Evolutionary conservation across 345 rosid species (phyloP).

Genomic region (Trapa bicornis): DNA sequence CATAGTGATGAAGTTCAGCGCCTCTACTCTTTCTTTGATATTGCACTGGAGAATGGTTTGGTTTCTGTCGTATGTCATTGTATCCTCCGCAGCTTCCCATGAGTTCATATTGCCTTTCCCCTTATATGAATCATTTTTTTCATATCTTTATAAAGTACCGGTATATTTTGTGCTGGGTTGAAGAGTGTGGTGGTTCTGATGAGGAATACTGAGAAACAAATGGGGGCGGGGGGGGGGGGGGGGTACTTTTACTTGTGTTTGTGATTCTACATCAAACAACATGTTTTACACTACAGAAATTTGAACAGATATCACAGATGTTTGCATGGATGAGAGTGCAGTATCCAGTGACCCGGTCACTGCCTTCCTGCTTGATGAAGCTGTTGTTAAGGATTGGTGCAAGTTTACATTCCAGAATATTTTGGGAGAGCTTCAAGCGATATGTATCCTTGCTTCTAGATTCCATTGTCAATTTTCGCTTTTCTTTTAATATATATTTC

Average conservation of each 20-base stretch:
- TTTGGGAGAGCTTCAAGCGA: conserved; percentile 42
- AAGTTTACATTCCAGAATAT: conserved; percentile 58
- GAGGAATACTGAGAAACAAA: no score
- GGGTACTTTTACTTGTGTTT: neutral
- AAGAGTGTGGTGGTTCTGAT: neutral
- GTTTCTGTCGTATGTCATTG: conserved; percentile 82
- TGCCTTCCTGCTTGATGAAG: conserved; percentile 98
- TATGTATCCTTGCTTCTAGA: conserved; percentile 63
- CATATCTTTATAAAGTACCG: neutral
- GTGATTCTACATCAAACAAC: conserved; percentile 1
- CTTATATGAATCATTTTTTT: neutral
- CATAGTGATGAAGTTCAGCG: conserved; percentile 63
- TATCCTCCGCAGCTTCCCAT: conserved; percentile 33
- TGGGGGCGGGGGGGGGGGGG: no score
- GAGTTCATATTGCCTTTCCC: neutral
- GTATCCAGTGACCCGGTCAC: conserved; percentile 91
- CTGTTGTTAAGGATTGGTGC: conserved; percentile 97
- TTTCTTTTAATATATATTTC: neutral
- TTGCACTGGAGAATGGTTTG: conserved; percentile 76
- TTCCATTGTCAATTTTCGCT: neutral
- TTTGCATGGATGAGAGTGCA: conserved; percentile 96
- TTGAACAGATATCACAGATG: conserved; percentile 73
- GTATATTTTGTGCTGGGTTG: no score
- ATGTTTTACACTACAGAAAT: conserved; percentile 35
- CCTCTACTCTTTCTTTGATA: conserved; percentile 78